phyloP scores from a whole-genome alignment of 1,139 yeast species.

The Sugiyamaella paludigena region DNA sequence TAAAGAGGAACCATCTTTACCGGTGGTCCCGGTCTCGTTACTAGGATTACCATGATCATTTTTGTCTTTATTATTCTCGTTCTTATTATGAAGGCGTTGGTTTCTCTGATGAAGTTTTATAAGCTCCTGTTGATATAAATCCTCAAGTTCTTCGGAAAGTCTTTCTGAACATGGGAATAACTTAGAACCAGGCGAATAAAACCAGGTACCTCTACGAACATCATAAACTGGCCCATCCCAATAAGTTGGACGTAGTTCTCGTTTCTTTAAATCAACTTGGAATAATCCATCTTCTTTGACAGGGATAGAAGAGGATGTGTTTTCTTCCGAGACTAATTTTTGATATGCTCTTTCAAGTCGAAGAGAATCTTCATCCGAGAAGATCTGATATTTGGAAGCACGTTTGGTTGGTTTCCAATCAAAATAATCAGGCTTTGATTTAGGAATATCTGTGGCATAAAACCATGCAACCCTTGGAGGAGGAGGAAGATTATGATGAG shows the following conservation, averaged over 20 bases:
- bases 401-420: slow-evolving; percentile 36
- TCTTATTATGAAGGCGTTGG: not conserved
- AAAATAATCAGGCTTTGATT: slow-evolving; percentile 60
- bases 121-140: slow-evolving; percentile 43
- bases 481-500: not conserved
- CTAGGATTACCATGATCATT: not conserved
- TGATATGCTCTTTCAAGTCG: slow-evolving; percentile 55
- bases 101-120: not conserved
- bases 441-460: slow-evolving; percentile 78
- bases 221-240: slow-evolving; percentile 91
- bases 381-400: slow-evolving; percentile 65
- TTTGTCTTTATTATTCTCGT: not conserved
- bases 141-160: slow-evolving; percentile 60
- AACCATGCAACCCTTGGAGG: slow-evolving; percentile 52
- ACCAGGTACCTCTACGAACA: slow-evolving; percentile 87
- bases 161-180: slow-evolving; percentile 52
- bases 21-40: too few relatives aligned
- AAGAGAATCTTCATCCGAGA: slow-evolving; percentile 60
- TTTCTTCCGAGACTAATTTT: slow-evolving; percentile 5
- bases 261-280: slow-evolving; percentile 58
- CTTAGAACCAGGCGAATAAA: slow-evolving; percentile 49
- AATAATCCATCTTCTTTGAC: slow-evolving; percentile 83
- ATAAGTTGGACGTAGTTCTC: slow-evolving; percentile 64
- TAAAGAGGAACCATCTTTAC: not conserved
- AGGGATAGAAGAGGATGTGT: slow-evolving; percentile 37